Base-by-base conservation (phyloP, 371 early-diverging fungal genomes). In the Mortierella sp. region DNA sequence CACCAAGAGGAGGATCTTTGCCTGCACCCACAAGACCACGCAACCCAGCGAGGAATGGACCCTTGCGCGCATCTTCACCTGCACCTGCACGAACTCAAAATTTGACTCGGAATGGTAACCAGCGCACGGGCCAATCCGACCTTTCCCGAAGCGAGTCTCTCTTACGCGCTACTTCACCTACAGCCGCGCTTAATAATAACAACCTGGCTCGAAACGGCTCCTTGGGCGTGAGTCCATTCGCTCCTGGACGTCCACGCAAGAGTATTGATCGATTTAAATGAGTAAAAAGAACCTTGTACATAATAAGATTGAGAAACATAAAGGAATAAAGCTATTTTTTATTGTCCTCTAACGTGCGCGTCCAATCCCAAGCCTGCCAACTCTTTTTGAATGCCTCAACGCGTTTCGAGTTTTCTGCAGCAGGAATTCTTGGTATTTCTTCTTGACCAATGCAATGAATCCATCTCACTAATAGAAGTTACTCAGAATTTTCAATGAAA, bases 291-390 rank as follows among this genome's bases (percentile, higher is more conserved):
- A n/a, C n/a, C 51, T n/a, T 51, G 51, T 51, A 51, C 5, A 51
- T 51, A 51, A 18, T 51, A 51, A n/a, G 43, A 45, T n/a, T 40
- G 45, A 8, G 40, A 37, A 60, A 39, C 24, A n/a, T 59, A 28
- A 43, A 61, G 24, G 16, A 20, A 37, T 16, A 6, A 28, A 30
- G 55, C 57, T 45, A 18, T 22, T 43, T 39, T 60, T 55, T 66
- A 66, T 66, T 70, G 11, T 12, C 65, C 20, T 83, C 85, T 26
- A 91, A 76, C 11, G 88, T 84, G 26, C 84, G 83, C 18, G 96
- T 96, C 96, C 96, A 96, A 81, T 96, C 94, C 88, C 90, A 94
- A 54, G 89, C 85, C 35, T 90, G 88, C 94, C 95, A 97, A 52
- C 85, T 71, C 68, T 89, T 88, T 71, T 87, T 83, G 84, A 97